Conservation (phyloP, 148 eudicot genomes). For the Rhododendron molle region DNA sequence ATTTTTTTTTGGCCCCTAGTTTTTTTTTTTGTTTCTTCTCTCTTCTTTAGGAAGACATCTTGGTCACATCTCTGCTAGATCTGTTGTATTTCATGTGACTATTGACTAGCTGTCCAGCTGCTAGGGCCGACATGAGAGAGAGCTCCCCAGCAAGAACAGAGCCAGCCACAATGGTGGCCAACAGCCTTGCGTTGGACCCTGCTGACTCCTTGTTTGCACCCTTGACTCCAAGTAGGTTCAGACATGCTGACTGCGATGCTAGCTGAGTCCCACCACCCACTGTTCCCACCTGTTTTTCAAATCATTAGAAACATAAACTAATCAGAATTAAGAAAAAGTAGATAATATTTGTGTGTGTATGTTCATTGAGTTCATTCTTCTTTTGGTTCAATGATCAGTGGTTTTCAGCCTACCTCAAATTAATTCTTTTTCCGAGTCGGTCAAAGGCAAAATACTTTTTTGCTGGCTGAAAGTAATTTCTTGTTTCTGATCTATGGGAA, state of each 20-base stretch:
- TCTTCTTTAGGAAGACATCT: neutral
- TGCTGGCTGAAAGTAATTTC: no score
- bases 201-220: constrained; percentile 31
- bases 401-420: no score
- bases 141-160: constrained; percentile 41
- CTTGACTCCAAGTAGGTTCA: constrained; percentile 35
- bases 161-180: constrained; percentile 33
- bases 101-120: constrained; percentile 32
- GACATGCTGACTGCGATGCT: constrained; percentile 39
- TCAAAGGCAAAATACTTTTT: no score
- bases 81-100: constrained; percentile 43
- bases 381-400: neutral
- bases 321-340: neutral
- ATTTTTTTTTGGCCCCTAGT: neutral
- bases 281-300: constrained; percentile 28
- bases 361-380: neutral
- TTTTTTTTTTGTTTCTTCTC: neutral
- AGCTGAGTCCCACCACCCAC: constrained; percentile 42
- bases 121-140: constrained; percentile 35
- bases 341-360: neutral
- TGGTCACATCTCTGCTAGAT: constrained; percentile 25
- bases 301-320: neutral
- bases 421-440: neutral
- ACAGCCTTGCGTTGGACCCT: constrained; percentile 33
- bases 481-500: neutral